Percentiles rank a stretch among this genome's conserved stretches.
Evolutionary conservation across 441 rosid species (phyloP).

Genomic region (Pelargonium cotyledonis): DNA sequence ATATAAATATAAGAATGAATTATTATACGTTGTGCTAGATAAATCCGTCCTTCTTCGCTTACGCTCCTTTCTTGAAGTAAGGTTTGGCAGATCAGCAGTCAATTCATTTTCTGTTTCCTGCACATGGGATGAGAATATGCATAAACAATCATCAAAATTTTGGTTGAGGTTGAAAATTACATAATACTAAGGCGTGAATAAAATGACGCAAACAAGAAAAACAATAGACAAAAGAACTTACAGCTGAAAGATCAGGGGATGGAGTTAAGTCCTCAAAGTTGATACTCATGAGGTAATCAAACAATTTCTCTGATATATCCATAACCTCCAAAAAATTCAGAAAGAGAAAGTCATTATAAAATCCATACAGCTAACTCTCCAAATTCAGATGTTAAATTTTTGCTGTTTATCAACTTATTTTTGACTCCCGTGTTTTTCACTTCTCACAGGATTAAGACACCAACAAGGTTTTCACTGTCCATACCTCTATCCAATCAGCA

Average conservation of each 20-base stretch:
- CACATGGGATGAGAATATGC: conserved; percentile 30
- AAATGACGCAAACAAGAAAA: conserved; percentile 8
- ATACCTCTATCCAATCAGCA: conserved; percentile 95
- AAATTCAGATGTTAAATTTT: too few relatives aligned
- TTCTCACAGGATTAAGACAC: neutral
- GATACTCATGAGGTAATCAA: conserved; percentile 40
- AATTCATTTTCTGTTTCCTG: conserved; percentile 29
- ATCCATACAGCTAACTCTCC: neutral
- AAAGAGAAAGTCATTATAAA: conserved; percentile 4
- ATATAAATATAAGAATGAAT: too few relatives aligned
- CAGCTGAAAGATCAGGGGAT: conserved; percentile 34
- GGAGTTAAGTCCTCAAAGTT: conserved; percentile 41
- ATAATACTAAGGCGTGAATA: neutral
- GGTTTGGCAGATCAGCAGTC: conserved; percentile 28
- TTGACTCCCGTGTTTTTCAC: neutral
- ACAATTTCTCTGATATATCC: conserved; percentile 63
- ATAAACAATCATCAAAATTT: conserved; percentile 13
- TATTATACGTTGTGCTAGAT: conserved; percentile 32
- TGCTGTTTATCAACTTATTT: too few relatives aligned
- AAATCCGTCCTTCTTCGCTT: conserved; percentile 39
- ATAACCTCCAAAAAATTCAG: conserved; percentile 37
- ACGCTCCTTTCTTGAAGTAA: conserved; percentile 24
- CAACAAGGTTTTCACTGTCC: conserved; percentile 7
- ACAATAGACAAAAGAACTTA: conserved; percentile 30
- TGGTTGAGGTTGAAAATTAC: neutral